These are phyloP conservation scores for Melampsora larici-populina DNA, from an alignment of 1,284 basidiomycete species.

Conservation along the genomic window DNA sequence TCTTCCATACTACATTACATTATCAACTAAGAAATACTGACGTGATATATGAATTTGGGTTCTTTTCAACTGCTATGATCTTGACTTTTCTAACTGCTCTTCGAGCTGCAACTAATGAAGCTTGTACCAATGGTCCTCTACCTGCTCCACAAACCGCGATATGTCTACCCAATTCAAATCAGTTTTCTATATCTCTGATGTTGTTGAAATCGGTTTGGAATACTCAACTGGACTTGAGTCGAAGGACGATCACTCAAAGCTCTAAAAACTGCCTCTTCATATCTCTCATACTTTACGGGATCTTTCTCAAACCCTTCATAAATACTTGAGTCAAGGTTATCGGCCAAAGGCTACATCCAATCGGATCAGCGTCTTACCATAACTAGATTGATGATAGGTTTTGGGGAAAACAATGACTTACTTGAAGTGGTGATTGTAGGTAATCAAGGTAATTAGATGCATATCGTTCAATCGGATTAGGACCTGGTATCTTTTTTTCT, in stretches of 20 bases:
- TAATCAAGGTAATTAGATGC: constrained; percentile 91
- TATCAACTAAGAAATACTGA: constrained; percentile 57
- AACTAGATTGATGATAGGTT: not conserved
- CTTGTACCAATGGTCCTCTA: constrained; percentile 85
- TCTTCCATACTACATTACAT: constrained; percentile 12
- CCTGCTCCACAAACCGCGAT: constrained; percentile 93
- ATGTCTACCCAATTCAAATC: constrained; percentile 65
- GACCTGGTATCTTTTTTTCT: constrained; percentile 58
- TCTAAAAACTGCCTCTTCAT: constrained; percentile 85
- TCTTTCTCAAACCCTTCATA: constrained; percentile 98
- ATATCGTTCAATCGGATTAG: constrained; percentile 75
- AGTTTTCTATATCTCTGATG: not conserved
- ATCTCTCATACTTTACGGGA: constrained; percentile 90
- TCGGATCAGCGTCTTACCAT: not conserved
- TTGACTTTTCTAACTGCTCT: constrained; percentile 66
- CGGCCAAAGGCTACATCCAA: constrained; percentile 98
- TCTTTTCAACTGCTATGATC: constrained; percentile 93
- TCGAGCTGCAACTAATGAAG: constrained; percentile 73
- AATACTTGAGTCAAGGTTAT: constrained; percentile 88
- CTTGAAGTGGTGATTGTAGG: constrained; percentile 89
- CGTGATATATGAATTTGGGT: constrained; percentile 88
- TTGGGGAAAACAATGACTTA: constrained; percentile 49
- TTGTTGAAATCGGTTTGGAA: not conserved
- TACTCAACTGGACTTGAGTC: constrained; percentile 50
- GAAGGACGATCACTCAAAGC: constrained; percentile 71